Percentiles rank a stretch among this genome's conserved stretches.
Evolutionary conservation across 192 early-diverging fungal genomes (phyloP).

Genomic region (Entomortierella chlamydospora): DNA sequence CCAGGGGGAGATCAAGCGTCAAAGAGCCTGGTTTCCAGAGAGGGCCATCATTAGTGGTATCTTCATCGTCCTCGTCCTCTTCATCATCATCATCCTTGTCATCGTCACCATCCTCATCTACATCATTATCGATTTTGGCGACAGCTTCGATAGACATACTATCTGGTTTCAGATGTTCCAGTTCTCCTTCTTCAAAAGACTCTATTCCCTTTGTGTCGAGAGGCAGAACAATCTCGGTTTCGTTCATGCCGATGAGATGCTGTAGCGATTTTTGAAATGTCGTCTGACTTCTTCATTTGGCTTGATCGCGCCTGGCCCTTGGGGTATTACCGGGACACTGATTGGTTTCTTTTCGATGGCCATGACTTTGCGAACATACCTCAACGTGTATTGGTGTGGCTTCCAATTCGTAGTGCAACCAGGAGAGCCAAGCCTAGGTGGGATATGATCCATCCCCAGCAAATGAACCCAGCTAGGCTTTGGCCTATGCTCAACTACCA

Average conservation of each 20-base stretch:
- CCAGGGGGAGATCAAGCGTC: slow-evolving; percentile 30
- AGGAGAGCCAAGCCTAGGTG: neutral
- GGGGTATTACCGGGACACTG: neutral
- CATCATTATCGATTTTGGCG: neutral
- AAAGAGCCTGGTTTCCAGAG: slow-evolving; percentile 13
- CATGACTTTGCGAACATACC: slow-evolving; percentile 25
- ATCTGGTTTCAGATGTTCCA: neutral
- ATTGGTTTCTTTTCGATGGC: slow-evolving; percentile 9
- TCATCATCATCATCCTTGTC: neutral
- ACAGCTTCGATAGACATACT: neutral
- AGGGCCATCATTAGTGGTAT: neutral
- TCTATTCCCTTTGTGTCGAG: too few relatives aligned
- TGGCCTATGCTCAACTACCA: slow-evolving; percentile 5
- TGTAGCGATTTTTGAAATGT: neutral
- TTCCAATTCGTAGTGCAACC: slow-evolving; percentile 21
- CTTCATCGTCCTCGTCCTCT: neutral
- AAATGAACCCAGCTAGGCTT: slow-evolving; percentile 12
- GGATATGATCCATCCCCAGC: slow-evolving; percentile 31
- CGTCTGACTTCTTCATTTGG: neutral
- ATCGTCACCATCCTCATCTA: neutral
- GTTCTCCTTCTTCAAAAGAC: too few relatives aligned
- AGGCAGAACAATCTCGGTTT: too few relatives aligned
- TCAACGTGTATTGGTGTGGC: slow-evolving; percentile 5
- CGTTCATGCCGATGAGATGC: too few relatives aligned
- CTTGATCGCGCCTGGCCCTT: neutral